Conservation (phyloP, 129 eudicot genomes). For the Arctium lappa region DNA sequence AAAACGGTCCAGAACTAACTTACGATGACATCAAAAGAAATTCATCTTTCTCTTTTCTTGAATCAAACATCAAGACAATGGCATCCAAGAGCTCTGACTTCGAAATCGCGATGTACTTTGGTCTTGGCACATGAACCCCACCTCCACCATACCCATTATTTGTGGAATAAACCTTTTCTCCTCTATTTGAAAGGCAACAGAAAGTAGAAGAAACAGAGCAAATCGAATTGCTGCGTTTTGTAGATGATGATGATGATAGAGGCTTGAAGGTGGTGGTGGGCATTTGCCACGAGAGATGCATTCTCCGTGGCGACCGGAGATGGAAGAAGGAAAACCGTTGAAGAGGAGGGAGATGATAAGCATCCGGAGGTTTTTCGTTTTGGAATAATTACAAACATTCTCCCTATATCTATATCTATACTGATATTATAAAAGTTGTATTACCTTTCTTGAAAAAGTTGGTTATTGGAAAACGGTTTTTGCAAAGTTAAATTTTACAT, state of each 20-base stretch:
- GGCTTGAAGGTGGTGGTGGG: slow-evolving; percentile 13
- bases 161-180: slow-evolving; percentile 16
- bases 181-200: slow-evolving; percentile 20
- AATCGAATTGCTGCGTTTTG: not conserved
- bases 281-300: slow-evolving; percentile 32
- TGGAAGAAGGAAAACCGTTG: not conserved
- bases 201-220: slow-evolving; percentile 14
- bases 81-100: slow-evolving; percentile 61
- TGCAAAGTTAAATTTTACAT: no score
- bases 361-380: not conserved
- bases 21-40: slow-evolving; percentile 55
- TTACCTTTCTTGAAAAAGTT: no score
- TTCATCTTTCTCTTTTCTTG: slow-evolving; percentile 33
- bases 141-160: not conserved
- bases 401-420: not conserved
- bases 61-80: slow-evolving; percentile 39
- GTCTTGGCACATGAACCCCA: slow-evolving; percentile 66
- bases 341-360: slow-evolving; percentile 18
- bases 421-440: no score
- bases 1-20: slow-evolving; percentile 9
- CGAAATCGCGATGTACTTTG: slow-evolving; percentile 47
- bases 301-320: not conserved
- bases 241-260: slow-evolving; percentile 11
- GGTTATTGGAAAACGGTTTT: no score
- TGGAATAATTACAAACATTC: not conserved